These are phyloP conservation scores for Neofusicoccum kwambonambiense DNA, from an alignment of 2,329 filamentous ascomycete species.

Conservation along the genomic window DNA sequence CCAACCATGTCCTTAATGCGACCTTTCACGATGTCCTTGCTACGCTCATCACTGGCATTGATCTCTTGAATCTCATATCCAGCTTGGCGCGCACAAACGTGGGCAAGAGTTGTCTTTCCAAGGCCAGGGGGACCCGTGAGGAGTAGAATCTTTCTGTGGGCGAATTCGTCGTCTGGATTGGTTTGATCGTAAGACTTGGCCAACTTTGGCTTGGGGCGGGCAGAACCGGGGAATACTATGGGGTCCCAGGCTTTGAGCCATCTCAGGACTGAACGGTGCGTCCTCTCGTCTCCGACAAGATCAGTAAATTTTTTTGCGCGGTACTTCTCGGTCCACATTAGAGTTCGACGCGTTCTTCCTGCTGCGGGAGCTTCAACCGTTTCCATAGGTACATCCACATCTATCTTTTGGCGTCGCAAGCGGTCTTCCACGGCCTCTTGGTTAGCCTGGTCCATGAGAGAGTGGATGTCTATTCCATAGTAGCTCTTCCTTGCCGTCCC, in stretches of 20 bases:
- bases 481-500: conserved; percentile 73
- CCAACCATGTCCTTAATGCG: conserved; percentile 88
- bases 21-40: conserved; percentile 82
- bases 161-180: conserved; percentile 62
- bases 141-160: conserved; percentile 83
- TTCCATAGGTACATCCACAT: conserved; percentile 29
- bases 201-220: conserved; percentile 55
- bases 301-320: conserved; percentile 89
- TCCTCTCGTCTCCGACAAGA: conserved; percentile 89
- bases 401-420: conserved; percentile 25
- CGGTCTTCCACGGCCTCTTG: conserved; percentile 54
- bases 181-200: conserved; percentile 47
- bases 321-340: conserved; percentile 97
- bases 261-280: conserved; percentile 82
- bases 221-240: conserved; percentile 80
- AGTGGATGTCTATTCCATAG: conserved; percentile 90
- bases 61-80: conserved; percentile 97
- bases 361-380: conserved; percentile 38
- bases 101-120: conserved; percentile 93
- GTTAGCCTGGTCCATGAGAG: conserved; percentile 70
- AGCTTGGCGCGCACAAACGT: conserved; percentile 92
- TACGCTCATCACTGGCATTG: conserved; percentile 95
- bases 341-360: conserved; percentile 40
- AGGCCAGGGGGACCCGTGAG: conserved; percentile 89
- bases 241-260: conserved; percentile 96